These are phyloP conservation scores for Komagataella mondaviorum DNA, from an alignment of 805 yeast genomes.

Conservation along the genomic window DNA sequence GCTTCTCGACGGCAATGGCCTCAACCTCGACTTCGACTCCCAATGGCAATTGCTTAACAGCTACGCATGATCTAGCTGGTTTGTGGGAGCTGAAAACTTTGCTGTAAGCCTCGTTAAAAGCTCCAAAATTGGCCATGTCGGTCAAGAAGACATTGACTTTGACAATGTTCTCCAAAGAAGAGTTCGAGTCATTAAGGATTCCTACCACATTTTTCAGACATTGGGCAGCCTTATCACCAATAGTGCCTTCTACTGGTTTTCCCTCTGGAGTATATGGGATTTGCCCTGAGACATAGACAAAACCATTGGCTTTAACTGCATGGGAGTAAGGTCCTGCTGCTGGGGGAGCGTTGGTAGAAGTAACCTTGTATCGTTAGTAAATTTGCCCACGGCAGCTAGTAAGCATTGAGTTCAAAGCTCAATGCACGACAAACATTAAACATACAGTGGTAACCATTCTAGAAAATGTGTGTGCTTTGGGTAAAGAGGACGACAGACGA, in stretches of 20 bases:
- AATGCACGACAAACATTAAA: background rate
- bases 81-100: constrained; percentile 64
- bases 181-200: constrained; percentile 76
- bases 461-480: background rate
- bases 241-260: constrained; percentile 64
- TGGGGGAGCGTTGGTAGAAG: constrained; percentile 76
- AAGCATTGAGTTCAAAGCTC: background rate
- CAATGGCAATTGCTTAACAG: constrained; percentile 83
- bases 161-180: constrained; percentile 70
- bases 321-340: constrained; percentile 97
- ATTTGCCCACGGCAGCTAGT: background rate
- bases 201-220: constrained; percentile 52
- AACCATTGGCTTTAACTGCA: constrained; percentile 85
- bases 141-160: constrained; percentile 85
- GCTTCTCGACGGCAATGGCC: constrained; percentile 70
- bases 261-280: constrained; percentile 80
- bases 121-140: constrained; percentile 78
- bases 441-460: background rate
- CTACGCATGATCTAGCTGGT: constrained; percentile 98
- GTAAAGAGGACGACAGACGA: background rate
- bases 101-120: constrained; percentile 76
- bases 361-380: constrained; percentile 21
- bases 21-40: constrained; percentile 85
- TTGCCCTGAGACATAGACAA: constrained; percentile 90
- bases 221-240: constrained; percentile 69